Evolutionary conservation across 352 stramenopile genomes (phyloP), one percentile per base, ranked within the genome.

Genomic region (Globisporangium polare): DNA sequence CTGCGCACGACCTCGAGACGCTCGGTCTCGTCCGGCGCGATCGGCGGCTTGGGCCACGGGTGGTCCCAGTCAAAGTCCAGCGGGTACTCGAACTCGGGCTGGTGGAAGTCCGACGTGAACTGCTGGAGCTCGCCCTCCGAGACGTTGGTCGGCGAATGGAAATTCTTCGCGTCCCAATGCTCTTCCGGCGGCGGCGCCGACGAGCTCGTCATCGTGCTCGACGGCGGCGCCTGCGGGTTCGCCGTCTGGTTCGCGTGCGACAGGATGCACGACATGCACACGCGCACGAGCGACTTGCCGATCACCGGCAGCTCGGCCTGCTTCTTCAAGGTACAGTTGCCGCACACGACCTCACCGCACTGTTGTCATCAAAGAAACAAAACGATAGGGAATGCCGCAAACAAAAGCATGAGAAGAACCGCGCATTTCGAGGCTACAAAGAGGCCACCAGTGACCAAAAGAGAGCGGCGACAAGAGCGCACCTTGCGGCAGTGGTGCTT

Each of bases 251-350:
- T 91, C 46, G 83, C 83, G 63, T 92, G 84, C 63, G 81, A 92
- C 58, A 95, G 70, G 62, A 95, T 95, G 73, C 86, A 95, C 53
- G 86, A 94, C 86, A 94, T 95, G 72, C 86, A 95, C 60, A 95
- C 83, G 54, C 83, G 83, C 52, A 95, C 83, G 43, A 94, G 82
- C 37, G 84, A 92, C 62, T 83, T 82, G 39, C 86, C 84, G 52
- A 92, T 93, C 41, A 94, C 86, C 3, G 86, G 86, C 24, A 95
- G 69, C 68, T 95, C 84, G 5, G 85, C 85, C 62, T 91, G 78
- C 65, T 94, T 94, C 75, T 94, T 95, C 10, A 94, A 73, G 53
- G 83, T 90, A 52, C 86, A 95, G 73, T 95, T 94, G 50, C 79
- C 81, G 58, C 86, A 95, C 35, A 95, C 85, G 24, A 95, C 86